Evolutionary conservation across 2,329 filamentous ascomycete species (phyloP).

Genomic region (Trichophyton benhamiae): DNA sequence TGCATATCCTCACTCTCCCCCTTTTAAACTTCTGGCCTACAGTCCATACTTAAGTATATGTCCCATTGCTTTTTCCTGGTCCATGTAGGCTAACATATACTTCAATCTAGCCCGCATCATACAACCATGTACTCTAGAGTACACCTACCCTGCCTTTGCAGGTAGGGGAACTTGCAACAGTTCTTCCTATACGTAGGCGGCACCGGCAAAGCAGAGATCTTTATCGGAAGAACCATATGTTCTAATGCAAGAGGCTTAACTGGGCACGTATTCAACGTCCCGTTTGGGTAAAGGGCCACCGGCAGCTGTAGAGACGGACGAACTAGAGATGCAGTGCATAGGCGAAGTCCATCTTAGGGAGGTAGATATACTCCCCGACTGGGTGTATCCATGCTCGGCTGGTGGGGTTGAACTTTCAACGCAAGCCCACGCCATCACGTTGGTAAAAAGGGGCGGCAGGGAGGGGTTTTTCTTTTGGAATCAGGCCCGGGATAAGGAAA

Average conservation of each 20-base stretch:
- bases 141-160: background rate
- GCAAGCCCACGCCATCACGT: background rate
- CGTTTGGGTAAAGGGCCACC: background rate
- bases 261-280: background rate
- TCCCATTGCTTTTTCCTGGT: conserved; percentile 1
- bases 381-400: background rate
- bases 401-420: background rate
- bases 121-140: background rate
- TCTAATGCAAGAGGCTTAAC: background rate
- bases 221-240: background rate
- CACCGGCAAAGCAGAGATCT: background rate
- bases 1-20: background rate
- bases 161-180: background rate
- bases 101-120: background rate
- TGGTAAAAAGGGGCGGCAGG: background rate
- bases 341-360: background rate
- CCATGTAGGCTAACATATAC: background rate
- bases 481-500: background rate
- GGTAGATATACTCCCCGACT: background rate
- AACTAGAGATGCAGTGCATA: conserved; percentile 2
- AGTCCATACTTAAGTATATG: background rate
- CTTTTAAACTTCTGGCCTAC: background rate
- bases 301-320: background rate
- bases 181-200: background rate
- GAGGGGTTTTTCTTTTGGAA: background rate